Base-by-base conservation (phyloP, 139 green algal species). In the Coelastrella sp. region DNA sequence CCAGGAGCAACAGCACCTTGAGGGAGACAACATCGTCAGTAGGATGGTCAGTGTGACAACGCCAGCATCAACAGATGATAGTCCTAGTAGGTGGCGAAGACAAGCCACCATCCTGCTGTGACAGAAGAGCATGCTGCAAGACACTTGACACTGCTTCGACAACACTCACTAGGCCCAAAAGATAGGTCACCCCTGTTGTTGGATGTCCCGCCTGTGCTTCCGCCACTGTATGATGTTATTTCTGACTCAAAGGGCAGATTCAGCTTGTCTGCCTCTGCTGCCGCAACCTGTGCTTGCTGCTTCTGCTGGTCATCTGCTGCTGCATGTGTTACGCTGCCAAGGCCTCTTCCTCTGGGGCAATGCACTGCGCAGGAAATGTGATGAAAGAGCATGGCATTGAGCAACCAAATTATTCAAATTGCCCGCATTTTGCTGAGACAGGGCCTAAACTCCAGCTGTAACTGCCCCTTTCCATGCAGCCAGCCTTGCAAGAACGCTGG, bases 191-290 rank as follows among this genome's bases (percentile, higher is more conserved):
- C 7, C 15, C 49, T 70, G 66, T 7, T 81, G 65, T 49, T 66
- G 22, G 27, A 10, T 49, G 25, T 59, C n/a, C 65, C 15, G 22
- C 66, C 61, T 6, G 84, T 81, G 68, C 84, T 88, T 66, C 84
- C 84, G 0, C 84, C 84, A 15, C 6, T 59, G 22, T 72, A 88
- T 9, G 68, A 59, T 20, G 80, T 75, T 15, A 88, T 70, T 14
- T 88, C 83, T 17, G 83, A 88, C 22, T 88, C 84, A 72, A 70
- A 88, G 6, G 84, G 84, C 68, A 88, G 84, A 68, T 81, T 49
- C 49, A 88, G 19, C 9, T n/a, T n/a, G 17, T 56, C 20, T n/a
- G 84, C 84, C 19, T 88, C 68, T 60, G 66, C 84, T 24, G 65
- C 65, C 79, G 82, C 63, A 56, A 87, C 8, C 27, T 57, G 68